These are phyloP conservation scores for Castanea crenata DNA, from an alignment of 306 rosid genomes.

Conservation along the genomic window DNA sequence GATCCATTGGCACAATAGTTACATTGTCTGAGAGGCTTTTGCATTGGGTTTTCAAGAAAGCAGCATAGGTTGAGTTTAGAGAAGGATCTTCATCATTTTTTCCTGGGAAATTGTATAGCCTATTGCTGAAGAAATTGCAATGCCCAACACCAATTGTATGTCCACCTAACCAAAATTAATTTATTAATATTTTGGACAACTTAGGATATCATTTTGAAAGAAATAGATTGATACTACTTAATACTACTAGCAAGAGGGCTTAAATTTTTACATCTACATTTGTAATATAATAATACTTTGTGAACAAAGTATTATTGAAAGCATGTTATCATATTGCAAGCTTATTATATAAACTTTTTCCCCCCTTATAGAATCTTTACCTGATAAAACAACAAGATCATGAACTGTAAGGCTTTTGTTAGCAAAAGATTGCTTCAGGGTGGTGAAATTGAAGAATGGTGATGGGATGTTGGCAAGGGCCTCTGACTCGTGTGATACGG, in stretches of 20 bases:
- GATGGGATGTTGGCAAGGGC: conserved; percentile 36
- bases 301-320: too few species aligned
- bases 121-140: conserved; percentile 4
- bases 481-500: conserved; percentile 18
- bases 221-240: too few species aligned
- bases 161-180: background rate
- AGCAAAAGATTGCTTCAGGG: conserved; percentile 20
- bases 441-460: conserved; percentile 28
- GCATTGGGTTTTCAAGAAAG: conserved; percentile 29
- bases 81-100: conserved; percentile 60
- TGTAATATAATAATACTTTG: too few species aligned
- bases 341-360: background rate
- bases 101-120: conserved; percentile 59
- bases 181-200: background rate
- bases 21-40: conserved; percentile 16
- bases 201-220: too few species aligned
- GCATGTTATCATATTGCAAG: too few species aligned
- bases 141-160: conserved; percentile 47
- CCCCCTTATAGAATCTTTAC: background rate
- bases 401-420: conserved; percentile 10
- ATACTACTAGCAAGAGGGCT: too few species aligned
- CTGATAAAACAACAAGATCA: conserved; percentile 42
- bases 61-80: conserved; percentile 29
- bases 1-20: too few species aligned
- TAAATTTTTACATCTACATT: background rate